phyloP scores from a whole-genome alignment of 768 basidiomycete genomes.

The Agrocybe pediades region DNA sequence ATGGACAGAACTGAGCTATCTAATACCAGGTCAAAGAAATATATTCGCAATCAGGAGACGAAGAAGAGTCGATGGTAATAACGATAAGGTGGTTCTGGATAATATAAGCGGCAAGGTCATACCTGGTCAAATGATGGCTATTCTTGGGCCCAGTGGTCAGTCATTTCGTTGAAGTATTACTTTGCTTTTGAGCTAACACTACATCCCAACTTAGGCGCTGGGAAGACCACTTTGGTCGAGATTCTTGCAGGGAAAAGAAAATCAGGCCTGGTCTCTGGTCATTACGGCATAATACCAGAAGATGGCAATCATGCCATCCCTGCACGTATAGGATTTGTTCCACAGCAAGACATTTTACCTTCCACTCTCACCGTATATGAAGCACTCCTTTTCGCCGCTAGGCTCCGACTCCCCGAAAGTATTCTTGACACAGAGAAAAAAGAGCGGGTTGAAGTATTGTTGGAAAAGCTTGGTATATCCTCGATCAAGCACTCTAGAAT shows the following conservation, averaged over 20 bases:
- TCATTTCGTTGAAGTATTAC: background rate
- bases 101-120: constrained; percentile 67
- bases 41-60: constrained; percentile 19
- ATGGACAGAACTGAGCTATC: constrained; percentile 73
- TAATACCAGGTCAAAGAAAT: constrained; percentile 39
- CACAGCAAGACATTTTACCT: constrained; percentile 84
- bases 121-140: constrained; percentile 87
- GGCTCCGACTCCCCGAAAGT: constrained; percentile 79
- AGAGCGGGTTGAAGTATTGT: constrained; percentile 65
- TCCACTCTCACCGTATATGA: constrained; percentile 80
- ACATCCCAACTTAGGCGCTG: constrained; percentile 58
- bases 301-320: constrained; percentile 22
- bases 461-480: constrained; percentile 78
- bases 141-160: constrained; percentile 86
- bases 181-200: background rate
- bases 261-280: constrained; percentile 66
- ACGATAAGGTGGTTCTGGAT: constrained; percentile 71
- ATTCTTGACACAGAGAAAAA: constrained; percentile 62
- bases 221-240: constrained; percentile 91
- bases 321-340: constrained; percentile 81
- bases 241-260: constrained; percentile 86
- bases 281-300: constrained; percentile 54
- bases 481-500: constrained; percentile 73
- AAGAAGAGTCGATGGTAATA: constrained; percentile 23
- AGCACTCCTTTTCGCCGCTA: constrained; percentile 82